Evolutionary conservation across 192 early-diverging fungal genomes (phyloP), one percentile per base, ranked within the genome.

Genomic region (Coemansia pectinata): DNA sequence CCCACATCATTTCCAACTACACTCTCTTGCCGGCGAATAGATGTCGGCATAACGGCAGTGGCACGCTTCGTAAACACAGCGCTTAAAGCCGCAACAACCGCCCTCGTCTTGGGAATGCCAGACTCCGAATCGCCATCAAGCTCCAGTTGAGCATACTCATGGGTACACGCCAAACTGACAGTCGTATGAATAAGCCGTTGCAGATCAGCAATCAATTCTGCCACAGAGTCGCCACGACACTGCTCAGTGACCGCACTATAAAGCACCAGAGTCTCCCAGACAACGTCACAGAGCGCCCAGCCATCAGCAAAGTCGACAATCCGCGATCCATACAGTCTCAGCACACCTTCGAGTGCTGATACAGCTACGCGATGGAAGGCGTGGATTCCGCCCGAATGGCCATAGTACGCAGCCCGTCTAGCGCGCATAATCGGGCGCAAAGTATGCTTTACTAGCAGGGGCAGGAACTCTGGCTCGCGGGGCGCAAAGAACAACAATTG

Each of bases 191-290:
- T 41, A 8, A 84, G 77, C 55, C 40, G 48, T 12, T 57, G 67
- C 41, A 78, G 52, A 29, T 78, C 80, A 5, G 21, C n/a, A 1
- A 71, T 41, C 25, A 41, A 7, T 12, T 25, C 7, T n/a, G 8
- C 14, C 15, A 31, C 55, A 0, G 10, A 11, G 1, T 45, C 58
- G 0, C 23, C 8, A 29, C 29, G 25, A n/a, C 25, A 12, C 27
- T 39, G 59, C 19, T 39, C 74, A 31, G 38, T 7, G 5, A 31
- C 59, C 3, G 40, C n/a, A 50, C 47, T 77, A 36, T 84, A 60
- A 11, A 84, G 74, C 10, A 66, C 69, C 48, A 80, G 27, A 0
- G 83, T 44, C 55, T 85, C 83, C 78, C 83, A 80, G 1, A 77
- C 66, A 8, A 85, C 44, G n/a, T 73, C 74, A 57, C 71, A 67